Conservation (phyloP, 306 rosid species). For the Castanopsis chinensis region DNA sequence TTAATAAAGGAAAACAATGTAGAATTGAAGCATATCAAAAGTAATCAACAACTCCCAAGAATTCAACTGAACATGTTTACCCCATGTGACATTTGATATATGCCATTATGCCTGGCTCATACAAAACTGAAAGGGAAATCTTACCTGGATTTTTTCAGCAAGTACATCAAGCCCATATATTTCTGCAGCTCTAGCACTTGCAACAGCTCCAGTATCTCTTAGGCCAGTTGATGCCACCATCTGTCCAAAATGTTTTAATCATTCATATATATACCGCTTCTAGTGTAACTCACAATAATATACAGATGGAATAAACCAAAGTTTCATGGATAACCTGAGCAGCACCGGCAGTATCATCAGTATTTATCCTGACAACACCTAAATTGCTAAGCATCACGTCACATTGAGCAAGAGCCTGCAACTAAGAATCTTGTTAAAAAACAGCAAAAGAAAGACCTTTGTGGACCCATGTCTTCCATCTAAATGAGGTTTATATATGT, state of each 20-base stretch:
- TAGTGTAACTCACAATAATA: slow-evolving; percentile 14
- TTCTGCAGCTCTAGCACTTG: slow-evolving; percentile 82
- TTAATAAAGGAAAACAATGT: neutral
- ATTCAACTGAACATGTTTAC: neutral
- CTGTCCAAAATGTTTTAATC: slow-evolving; percentile 40
- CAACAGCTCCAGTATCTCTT: slow-evolving; percentile 75
- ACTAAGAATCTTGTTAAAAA: slow-evolving; percentile 16
- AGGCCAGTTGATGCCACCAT: slow-evolving; percentile 49
- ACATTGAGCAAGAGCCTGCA: slow-evolving; percentile 88
- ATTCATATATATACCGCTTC: slow-evolving; percentile 19
- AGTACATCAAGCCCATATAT: slow-evolving; percentile 79
- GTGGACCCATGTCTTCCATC: neutral
- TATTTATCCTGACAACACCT: slow-evolving; percentile 51
- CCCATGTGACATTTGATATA: neutral
- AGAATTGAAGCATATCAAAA: neutral
- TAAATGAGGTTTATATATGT: neutral
- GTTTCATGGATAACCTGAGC: slow-evolving; percentile 59
- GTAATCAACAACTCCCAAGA: neutral
- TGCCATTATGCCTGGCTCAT: neutral
- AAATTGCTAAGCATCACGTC: slow-evolving; percentile 48
- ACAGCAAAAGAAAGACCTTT: slow-evolving; percentile 2
- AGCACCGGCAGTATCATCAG: slow-evolving; percentile 77
- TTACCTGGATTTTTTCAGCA: slow-evolving; percentile 66
- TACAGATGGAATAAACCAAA: slow-evolving; percentile 14
- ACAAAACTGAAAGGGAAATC: slow-evolving; percentile 15